Evolutionary conservation across 1,139 yeast species (phyloP), one percentile per base, ranked within the genome.

Genomic region (Suhomyces atakaporum): DNA sequence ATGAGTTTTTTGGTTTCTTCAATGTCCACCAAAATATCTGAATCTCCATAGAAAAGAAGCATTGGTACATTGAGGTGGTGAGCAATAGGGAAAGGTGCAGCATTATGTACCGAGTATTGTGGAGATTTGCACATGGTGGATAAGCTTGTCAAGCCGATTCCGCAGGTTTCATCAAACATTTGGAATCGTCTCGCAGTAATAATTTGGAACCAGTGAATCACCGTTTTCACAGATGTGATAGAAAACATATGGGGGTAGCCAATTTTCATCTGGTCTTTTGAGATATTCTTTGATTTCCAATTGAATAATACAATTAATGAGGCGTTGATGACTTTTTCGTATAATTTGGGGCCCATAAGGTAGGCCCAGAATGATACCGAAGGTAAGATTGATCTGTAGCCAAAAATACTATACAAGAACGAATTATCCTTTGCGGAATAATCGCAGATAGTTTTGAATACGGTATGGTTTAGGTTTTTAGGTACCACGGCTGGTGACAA

Each of bases 41-140:
- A 33, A 67, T 73, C 59, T 43, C 75, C 65, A 44, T 65, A 70
- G 21, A 67, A 60, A 33, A 70, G 50, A 9, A 68, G 37, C 63
- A 69, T 66, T 0, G 72, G 73, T n/a, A 70, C 58, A 32, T 68
- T 56, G 13, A 72, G 60, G 25, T 72, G 74, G 41, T 67, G 54
- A 3, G 50, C 52, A 4, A 50, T 41, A 3, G 77, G 77, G 40
- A 71, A 79, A 3, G 83, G 80, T 1, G 87, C 81, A 4, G 79
- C 84, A 40, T 75, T 63, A 50, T 79, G 58, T 2, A 56, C 50
- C 20, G 64, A 69, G 12, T 36, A 32, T 28, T 48, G 53, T 40
- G 54, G 54, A 3, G 41, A 19, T 2, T 31, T 36, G 29, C 38
- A 38, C 16, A 43, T 28, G 3, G 42, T 36, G 5, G 51, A 48